Percentiles rank a stretch among this genome's conserved stretches.
These are phyloP conservation scores for Peribolospora baueri DNA, from an alignment of 768 basidiomycete species.

Conservation along the genomic window DNA sequence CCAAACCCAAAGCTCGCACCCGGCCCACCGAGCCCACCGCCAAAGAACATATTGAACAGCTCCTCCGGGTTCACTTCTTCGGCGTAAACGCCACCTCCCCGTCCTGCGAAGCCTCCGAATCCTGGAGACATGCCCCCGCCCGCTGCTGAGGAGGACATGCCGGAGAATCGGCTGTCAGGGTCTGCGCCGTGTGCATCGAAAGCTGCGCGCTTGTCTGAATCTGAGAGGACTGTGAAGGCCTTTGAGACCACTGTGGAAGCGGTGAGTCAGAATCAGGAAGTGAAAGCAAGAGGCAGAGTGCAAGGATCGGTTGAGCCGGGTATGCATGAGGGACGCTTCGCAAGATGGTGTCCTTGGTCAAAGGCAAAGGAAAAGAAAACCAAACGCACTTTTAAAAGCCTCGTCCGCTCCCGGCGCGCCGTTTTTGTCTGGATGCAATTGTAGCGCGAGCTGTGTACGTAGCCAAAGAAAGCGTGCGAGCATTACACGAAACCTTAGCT, in stretches of 20 bases:
- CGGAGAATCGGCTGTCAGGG: constrained; percentile 48
- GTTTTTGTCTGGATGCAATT: constrained; percentile 76
- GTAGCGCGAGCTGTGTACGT: constrained; percentile 48
- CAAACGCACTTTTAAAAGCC: constrained; percentile 74
- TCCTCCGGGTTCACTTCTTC: constrained; percentile 86
- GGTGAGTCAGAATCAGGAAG: constrained; percentile 3
- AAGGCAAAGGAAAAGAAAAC: not conserved
- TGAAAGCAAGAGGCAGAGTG: not conserved
- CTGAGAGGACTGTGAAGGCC: constrained; percentile 87
- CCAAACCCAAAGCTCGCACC: constrained; percentile 19
- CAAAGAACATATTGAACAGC: constrained; percentile 95
- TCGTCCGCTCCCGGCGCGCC: constrained; percentile 91
- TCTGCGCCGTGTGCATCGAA: constrained; percentile 69
- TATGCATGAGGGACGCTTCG: not conserved
- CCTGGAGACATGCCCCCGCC: not conserved
- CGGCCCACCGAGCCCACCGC: constrained; percentile 23
- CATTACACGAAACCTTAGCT: not conserved
- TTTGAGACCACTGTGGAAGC: constrained; percentile 65
- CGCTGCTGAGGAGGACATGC: not conserved
- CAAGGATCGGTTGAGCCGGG: not conserved
- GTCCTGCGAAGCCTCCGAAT: not conserved
- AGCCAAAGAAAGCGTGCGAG: not conserved
- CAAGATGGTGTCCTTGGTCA: not conserved
- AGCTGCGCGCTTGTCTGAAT: constrained; percentile 64
- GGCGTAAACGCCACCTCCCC: constrained; percentile 27